These are phyloP conservation scores for Thamnidium elegans DNA, from an alignment of 192 early-diverging fungal species.

Conservation along the genomic window DNA sequence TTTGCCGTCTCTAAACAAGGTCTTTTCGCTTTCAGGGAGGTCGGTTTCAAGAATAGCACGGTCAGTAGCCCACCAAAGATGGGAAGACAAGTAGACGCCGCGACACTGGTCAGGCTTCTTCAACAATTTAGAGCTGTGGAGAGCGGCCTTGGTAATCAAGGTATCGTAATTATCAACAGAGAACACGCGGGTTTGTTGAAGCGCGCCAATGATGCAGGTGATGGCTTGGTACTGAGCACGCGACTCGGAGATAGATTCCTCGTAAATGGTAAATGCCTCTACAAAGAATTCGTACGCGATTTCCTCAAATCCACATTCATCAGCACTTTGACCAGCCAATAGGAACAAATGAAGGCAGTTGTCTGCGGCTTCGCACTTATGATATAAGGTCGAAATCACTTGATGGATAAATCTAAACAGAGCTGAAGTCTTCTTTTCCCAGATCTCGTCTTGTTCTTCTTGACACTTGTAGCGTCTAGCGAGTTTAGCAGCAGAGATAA, in stretches of 20 bases:
- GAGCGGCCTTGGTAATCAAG: slow-evolving; percentile 84
- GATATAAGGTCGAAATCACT: slow-evolving; percentile 71
- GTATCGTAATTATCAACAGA: slow-evolving; percentile 93
- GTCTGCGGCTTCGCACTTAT: slow-evolving; percentile 58
- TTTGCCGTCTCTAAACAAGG: slow-evolving; percentile 82
- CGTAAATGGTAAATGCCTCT: slow-evolving; percentile 95
- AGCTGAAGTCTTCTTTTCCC: slow-evolving; percentile 69
- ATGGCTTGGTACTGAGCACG: slow-evolving; percentile 89
- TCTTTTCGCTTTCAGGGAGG: slow-evolving; percentile 35
- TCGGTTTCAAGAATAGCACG: slow-evolving; percentile 36
- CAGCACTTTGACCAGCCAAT: slow-evolving; percentile 81
- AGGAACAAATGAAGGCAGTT: slow-evolving; percentile 80
- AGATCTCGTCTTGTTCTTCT: slow-evolving; percentile 51
- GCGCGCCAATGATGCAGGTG: slow-evolving; percentile 80
- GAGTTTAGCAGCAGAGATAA: slow-evolving; percentile 65
- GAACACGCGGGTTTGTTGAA: slow-evolving; percentile 82
- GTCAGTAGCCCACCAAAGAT: slow-evolving; percentile 89
- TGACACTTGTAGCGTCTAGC: slow-evolving; percentile 53
- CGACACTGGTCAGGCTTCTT: slow-evolving; percentile 95
- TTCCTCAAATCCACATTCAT: slow-evolving; percentile 87
- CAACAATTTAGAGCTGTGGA: slow-evolving; percentile 87
- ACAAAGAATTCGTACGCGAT: slow-evolving; percentile 98
- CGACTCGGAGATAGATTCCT: slow-evolving; percentile 93
- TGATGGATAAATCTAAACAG: slow-evolving; percentile 89
- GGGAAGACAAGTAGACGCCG: slow-evolving; percentile 75